These are phyloP conservation scores for Stagonosporopsis cucurbitacearum DNA, from an alignment of 2,329 filamentous ascomycete genomes.

Conservation along the genomic window DNA sequence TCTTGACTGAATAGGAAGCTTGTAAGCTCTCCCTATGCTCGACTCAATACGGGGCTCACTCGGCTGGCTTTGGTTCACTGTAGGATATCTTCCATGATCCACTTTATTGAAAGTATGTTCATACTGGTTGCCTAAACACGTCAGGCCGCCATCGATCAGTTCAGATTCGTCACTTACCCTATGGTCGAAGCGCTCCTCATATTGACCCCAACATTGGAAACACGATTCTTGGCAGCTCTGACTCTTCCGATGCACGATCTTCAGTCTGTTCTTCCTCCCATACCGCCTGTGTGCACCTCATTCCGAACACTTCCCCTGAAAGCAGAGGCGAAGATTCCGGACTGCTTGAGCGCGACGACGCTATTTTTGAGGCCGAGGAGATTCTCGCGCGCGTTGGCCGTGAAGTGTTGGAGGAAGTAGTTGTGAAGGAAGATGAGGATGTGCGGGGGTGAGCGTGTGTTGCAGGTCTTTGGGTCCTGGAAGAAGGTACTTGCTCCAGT, in stretches of 20 bases:
- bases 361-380: neutral
- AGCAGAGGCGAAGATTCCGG: slow-evolving; percentile 4
- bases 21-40: too few relatives aligned
- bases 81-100: too few relatives aligned
- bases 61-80: too few relatives aligned
- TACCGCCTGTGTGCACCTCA: neutral
- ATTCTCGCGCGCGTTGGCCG: neutral
- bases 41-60: too few relatives aligned
- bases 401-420: neutral
- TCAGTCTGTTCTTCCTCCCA: neutral
- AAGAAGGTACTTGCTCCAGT: neutral
- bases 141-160: neutral
- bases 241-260: neutral
- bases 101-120: too few relatives aligned
- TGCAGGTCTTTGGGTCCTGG: neutral
- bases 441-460: neutral
- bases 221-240: neutral
- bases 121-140: too few relatives aligned
- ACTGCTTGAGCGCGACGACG: neutral
- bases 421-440: neutral
- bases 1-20: too few relatives aligned
- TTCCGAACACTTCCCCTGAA: neutral
- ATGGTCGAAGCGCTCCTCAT: neutral
- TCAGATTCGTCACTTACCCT: too few relatives aligned
- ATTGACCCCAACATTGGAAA: slow-evolving; percentile 7